These are phyloP conservation scores for Lachnellula subtilissima DNA, from an alignment of 2,329 filamentous ascomycete genomes.

Conservation along the genomic window DNA sequence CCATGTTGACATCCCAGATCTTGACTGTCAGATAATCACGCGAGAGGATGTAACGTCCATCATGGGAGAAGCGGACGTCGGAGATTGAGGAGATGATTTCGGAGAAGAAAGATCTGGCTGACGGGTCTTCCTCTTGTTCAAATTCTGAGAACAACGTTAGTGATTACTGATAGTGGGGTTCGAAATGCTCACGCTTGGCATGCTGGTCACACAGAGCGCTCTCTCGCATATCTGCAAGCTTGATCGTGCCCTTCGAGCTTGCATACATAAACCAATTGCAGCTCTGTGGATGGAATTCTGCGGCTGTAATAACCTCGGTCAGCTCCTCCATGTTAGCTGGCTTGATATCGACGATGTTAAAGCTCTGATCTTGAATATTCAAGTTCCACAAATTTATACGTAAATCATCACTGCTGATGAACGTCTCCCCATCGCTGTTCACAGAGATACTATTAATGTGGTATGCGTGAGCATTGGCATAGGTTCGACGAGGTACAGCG, in stretches of 20 bases:
- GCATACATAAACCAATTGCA: slow-evolving; percentile 99
- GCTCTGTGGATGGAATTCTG: slow-evolving; percentile 92
- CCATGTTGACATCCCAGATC: slow-evolving; percentile 99
- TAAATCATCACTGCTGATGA: slow-evolving; percentile 97
- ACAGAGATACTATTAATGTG: slow-evolving; percentile 99
- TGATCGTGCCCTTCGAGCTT: slow-evolving; percentile 98
- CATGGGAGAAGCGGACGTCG: slow-evolving; percentile 93
- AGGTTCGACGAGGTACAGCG: slow-evolving; percentile 90
- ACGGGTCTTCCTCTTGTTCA: slow-evolving; percentile 96
- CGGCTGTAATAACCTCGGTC: slow-evolving; percentile 96
- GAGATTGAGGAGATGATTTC: slow-evolving; percentile 99
- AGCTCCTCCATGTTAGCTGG: slow-evolving; percentile 99
- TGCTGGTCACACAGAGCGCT: slow-evolving; percentile 95
- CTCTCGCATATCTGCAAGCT: slow-evolving; percentile 96
- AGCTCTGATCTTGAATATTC: slow-evolving; percentile 98
- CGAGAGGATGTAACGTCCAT: slow-evolving; percentile 94
- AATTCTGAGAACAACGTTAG: slow-evolving; percentile 62
- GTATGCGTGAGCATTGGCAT: slow-evolving; percentile 97
- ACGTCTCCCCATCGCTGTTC: slow-evolving; percentile 98
- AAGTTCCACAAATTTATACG: slow-evolving; percentile 98
- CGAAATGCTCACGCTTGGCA: slow-evolving; percentile 64
- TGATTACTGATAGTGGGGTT: background rate
- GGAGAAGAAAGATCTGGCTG: slow-evolving; percentile 96
- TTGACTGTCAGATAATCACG: slow-evolving; percentile 98
- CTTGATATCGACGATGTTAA: slow-evolving; percentile 99